Base-by-base conservation (phyloP, 768 basidiomycete genomes). In the Xanthoconium stramineum region DNA sequence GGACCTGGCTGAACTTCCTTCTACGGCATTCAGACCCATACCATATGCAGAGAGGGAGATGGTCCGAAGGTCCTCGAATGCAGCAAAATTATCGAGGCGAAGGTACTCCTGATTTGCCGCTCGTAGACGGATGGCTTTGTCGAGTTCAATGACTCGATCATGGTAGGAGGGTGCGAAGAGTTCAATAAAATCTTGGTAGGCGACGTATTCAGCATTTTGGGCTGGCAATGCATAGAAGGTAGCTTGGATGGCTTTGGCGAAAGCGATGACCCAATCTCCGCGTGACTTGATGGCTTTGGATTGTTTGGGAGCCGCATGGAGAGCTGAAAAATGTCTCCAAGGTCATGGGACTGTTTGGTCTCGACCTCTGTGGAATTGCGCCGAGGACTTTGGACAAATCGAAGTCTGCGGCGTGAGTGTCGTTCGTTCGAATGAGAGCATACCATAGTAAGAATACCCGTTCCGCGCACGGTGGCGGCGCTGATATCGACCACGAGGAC, bases 381-480 rank as follows among this genome's bases (percentile, higher is more conserved):
- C 57, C 43, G 1, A 64, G 61, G 12, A 62, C 61, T 1, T 64
- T 64, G 0, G 32, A 10, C 0, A 64, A 53, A 29, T 64, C 49
- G 2, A 60, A n/a, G n/a, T n/a, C n/a, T n/a, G n/a, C n/a, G n/a
- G n/a, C n/a, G n/a, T n/a, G n/a, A n/a, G n/a, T n/a, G n/a, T n/a
- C n/a, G n/a, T n/a, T n/a, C n/a, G n/a, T n/a, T n/a, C n/a, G n/a
- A n/a, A n/a, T n/a, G n/a, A n/a, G n/a, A n/a, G n/a, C n/a, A n/a
- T n/a, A n/a, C n/a, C n/a, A n/a, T n/a, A n/a, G n/a, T n/a, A n/a
- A n/a, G n/a, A n/a, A n/a, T n/a, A n/a, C n/a, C n/a, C n/a, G n/a
- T n/a, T n/a, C n/a, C n/a, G n/a, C n/a, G n/a, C n/a, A n/a, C n/a
- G n/a, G n/a, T n/a, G n/a, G n/a, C n/a, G n/a, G n/a, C n/a, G n/a